Base-by-base conservation (phyloP, 2,329 filamentous ascomycete genomes). In the Penicillium sp. region DNA sequence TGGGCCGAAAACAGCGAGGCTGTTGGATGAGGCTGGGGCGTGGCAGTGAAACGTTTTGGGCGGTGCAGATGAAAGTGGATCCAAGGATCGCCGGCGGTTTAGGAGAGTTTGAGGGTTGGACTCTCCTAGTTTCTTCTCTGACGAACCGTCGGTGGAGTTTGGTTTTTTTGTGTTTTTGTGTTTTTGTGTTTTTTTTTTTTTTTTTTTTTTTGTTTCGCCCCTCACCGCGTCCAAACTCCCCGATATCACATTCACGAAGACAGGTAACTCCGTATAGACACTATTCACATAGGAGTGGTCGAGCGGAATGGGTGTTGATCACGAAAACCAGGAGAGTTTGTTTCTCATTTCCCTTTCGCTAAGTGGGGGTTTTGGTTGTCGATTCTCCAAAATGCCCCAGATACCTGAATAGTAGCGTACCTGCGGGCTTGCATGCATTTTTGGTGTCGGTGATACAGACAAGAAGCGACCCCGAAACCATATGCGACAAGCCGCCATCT, bases 41-140 rank as follows among this genome's bases (percentile, higher is more conserved):
- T 70, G 67, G 67, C 68, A 69, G 68, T 68, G 67, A 63, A 60
- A 61, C 49, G 51, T 46, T 43, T 63, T 59, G 56, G 66, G 67
- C 65, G 67, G 68, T 70, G 67, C 66, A 63, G 54, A 60, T 56
- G 55, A 19, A 33, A 48, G 56, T 56, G 59, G 48, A 59, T 56
- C 60, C 48, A 28, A 31, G 24, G 62, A 66, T 69, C 59, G 55
- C 56, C 65, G 54, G 34, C 8, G 51, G 49, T 61, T 66, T 66
- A 51, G 46, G n/a, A 43, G 39, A 43, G 39, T 43, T 43, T 43
- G 39, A 23, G 16, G 26, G 18, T 45, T 43, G 24, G 40, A 43
- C 10, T 10, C 28, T 8, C n/a, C 16, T 55, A 58, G 23, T 18
- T 28, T 18, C 54, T 64, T 45, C 56, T 64, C 51, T 59, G 46